Evolutionary conservation across 2,329 filamentous ascomycete genomes (phyloP).

Genomic region (Trichoderma breve): DNA sequence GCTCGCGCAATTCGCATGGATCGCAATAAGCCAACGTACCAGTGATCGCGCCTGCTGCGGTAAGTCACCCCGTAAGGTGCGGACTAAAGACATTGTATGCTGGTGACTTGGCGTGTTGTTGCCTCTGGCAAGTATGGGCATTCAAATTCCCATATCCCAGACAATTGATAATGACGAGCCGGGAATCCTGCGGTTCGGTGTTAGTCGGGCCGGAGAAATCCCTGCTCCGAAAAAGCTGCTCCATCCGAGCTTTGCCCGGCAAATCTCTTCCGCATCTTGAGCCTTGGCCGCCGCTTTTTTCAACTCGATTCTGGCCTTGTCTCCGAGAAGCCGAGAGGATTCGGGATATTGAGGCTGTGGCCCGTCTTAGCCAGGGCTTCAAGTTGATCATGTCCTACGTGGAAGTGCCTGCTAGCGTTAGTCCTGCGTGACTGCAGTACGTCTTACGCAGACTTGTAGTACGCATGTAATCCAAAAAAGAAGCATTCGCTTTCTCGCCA

Average conservation of each 20-base stretch:
- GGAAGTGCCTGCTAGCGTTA: not conserved
- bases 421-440: not conserved
- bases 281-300: not conserved
- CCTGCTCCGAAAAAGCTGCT: not conserved
- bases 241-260: slow-evolving; percentile 17
- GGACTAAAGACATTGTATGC: slow-evolving; percentile 41
- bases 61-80: slow-evolving; percentile 50
- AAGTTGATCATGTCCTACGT: not conserved
- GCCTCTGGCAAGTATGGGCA: slow-evolving; percentile 2
- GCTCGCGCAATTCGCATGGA: not conserved
- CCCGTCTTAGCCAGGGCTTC: not conserved
- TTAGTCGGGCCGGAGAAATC: slow-evolving; percentile 37
- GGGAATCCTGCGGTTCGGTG: slow-evolving; percentile 30
- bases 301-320: not conserved
- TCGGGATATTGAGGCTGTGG: slow-evolving; percentile 7
- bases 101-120: slow-evolving; percentile 26
- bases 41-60: slow-evolving; percentile 57
- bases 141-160: slow-evolving; percentile 11
- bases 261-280: not conserved
- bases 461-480: not conserved
- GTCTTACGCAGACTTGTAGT: not conserved
- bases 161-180: slow-evolving; percentile 30
- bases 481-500: not conserved
- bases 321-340: slow-evolving; percentile 11
- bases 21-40: slow-evolving; percentile 39